phyloP scores from a whole-genome alignment of 2,329 filamentous ascomycete genomes.

The Alternaria dauci region DNA sequence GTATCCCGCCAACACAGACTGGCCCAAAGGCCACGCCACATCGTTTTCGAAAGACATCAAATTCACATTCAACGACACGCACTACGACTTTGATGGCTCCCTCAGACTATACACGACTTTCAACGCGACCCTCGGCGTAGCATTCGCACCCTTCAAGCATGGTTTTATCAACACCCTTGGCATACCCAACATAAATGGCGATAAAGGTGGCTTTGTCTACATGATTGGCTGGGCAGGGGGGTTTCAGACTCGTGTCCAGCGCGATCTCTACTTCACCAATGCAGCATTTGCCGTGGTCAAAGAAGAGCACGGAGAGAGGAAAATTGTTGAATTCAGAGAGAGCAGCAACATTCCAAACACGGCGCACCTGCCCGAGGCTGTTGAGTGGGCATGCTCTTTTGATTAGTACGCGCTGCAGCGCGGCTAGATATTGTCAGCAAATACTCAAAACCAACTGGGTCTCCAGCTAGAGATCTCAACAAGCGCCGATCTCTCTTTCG shows the following conservation, averaged over 20 bases:
- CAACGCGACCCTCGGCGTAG: constrained; percentile 37
- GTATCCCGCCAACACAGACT: constrained; percentile 41
- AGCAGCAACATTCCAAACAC: constrained; percentile 44
- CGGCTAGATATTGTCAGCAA: background rate
- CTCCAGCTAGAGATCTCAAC: no score
- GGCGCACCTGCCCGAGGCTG: constrained; percentile 31
- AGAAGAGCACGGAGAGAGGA: constrained; percentile 34
- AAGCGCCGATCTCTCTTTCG: background rate
- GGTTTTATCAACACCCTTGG: constrained; percentile 40
- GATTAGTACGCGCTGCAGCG: background rate
- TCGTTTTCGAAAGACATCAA: constrained; percentile 38
- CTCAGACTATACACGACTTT: constrained; percentile 37
- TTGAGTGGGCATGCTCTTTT: constrained; percentile 37
- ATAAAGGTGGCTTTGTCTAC: constrained; percentile 46
- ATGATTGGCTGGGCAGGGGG: constrained; percentile 46
- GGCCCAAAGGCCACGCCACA: constrained; percentile 33
- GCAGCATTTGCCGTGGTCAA: constrained; percentile 42
- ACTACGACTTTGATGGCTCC: constrained; percentile 43
- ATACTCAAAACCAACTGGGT: background rate
- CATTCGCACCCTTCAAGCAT: constrained; percentile 41
- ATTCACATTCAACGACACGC: constrained; percentile 46
- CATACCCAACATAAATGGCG: constrained; percentile 40
- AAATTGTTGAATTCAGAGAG: constrained; percentile 45
- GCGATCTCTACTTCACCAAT: constrained; percentile 42
- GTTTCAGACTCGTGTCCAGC: constrained; percentile 27